Evolutionary conservation across 106 monocot species (phyloP).

Genomic region (Dendrobium huoshanense): DNA sequence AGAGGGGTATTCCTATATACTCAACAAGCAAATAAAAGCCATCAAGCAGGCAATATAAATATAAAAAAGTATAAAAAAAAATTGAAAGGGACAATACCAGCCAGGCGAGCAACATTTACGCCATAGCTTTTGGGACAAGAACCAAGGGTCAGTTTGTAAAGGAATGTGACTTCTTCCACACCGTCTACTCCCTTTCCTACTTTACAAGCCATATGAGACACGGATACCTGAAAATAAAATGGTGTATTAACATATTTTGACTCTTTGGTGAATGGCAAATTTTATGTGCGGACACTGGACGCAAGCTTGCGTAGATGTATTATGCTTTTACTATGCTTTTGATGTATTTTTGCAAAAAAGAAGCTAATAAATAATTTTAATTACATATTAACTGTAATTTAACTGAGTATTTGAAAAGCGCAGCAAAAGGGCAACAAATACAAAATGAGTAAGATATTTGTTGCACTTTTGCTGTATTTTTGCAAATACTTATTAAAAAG

Average conservation of each 20-base stretch:
- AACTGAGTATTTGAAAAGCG: too few relatives aligned
- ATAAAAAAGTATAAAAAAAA: not conserved
- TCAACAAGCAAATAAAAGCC: not conserved
- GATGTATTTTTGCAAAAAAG: too few relatives aligned
- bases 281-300: too few relatives aligned
- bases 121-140: slow-evolving; percentile 97
- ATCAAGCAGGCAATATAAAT: not conserved
- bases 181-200: slow-evolving; percentile 53
- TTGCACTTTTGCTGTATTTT: too few relatives aligned
- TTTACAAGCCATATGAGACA: slow-evolving; percentile 93
- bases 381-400: too few relatives aligned
- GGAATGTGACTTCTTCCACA: slow-evolving; percentile 82
- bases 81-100: slow-evolving; percentile 36
- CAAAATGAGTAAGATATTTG: too few relatives aligned
- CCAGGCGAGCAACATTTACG: slow-evolving; percentile 94
- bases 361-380: too few relatives aligned
- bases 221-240: slow-evolving; percentile 33
- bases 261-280: not conserved
- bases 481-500: too few relatives aligned
- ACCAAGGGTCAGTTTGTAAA: slow-evolving; percentile 69
- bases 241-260: not conserved
- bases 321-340: too few relatives aligned
- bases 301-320: too few relatives aligned
- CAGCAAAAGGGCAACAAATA: too few relatives aligned
- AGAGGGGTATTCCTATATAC: slow-evolving; percentile 52